A percentile compares a stretch with the other conserved stretches of the same genome.
phyloP scores from a whole-genome alignment of 2,329 filamentous ascomycete species.

The Diaporthe helianthi region DNA sequence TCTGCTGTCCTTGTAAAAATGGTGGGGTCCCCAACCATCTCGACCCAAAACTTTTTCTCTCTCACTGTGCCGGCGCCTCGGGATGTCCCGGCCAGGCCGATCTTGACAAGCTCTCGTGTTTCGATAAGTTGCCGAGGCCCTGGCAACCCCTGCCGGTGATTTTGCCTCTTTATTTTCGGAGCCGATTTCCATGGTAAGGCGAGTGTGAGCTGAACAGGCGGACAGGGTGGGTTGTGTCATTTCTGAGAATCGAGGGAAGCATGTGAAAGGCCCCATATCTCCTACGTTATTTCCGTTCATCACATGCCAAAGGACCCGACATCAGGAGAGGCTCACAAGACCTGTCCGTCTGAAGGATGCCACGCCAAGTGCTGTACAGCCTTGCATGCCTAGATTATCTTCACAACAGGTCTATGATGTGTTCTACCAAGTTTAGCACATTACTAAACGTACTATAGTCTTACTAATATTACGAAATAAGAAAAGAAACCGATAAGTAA shows the following conservation, averaged over 20 bases:
- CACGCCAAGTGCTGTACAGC: no score
- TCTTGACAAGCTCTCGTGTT: conserved; percentile 20
- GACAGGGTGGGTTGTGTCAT: background rate
- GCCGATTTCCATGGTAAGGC: conserved; percentile 2
- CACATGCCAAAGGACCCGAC: background rate
- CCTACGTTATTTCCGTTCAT: conserved; percentile 5
- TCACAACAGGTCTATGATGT: no score
- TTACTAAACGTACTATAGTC: no score
- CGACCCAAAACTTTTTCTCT: conserved; percentile 17
- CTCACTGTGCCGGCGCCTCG: background rate
- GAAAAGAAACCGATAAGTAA: no score
- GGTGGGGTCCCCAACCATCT: conserved; percentile 19
- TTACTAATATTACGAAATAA: no score
- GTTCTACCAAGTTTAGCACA: no score
- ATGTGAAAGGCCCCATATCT: conserved; percentile 33
- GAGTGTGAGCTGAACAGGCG: conserved; percentile 9
- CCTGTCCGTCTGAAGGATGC: background rate
- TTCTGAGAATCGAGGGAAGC: background rate
- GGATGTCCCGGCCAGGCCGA: conserved; percentile 25
- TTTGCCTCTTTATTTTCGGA: background rate
- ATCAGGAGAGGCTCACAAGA: background rate
- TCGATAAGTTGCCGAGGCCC: conserved; percentile 21
- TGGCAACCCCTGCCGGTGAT: background rate
- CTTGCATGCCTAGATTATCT: no score
- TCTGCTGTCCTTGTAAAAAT: background rate